phyloP scores from a whole-genome alignment of 306 rosid genomes.

The Carpinus viminea region DNA sequence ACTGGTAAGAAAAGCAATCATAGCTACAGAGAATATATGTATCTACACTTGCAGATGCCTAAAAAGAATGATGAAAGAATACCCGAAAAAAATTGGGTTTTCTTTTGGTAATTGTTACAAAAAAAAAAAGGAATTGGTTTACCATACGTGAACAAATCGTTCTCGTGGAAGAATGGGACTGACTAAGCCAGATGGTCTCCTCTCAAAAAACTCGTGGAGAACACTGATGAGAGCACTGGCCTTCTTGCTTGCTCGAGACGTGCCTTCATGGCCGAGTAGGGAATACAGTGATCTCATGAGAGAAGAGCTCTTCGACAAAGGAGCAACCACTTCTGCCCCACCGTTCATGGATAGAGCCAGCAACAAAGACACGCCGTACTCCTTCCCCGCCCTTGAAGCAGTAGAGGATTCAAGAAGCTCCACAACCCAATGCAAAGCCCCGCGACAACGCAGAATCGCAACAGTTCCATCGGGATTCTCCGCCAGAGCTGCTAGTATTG shows the following conservation, averaged over 20 bases:
- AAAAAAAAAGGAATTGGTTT: conserved; percentile 33
- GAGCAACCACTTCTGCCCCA: conserved; percentile 54
- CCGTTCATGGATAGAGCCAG: conserved; percentile 64
- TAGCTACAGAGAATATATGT: conserved; percentile 20
- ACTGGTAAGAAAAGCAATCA: conserved; percentile 1
- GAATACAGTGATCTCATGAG: conserved; percentile 72
- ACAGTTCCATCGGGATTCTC: conserved; percentile 58
- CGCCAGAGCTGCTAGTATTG: conserved; percentile 62
- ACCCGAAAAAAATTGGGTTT: conserved; percentile 27
- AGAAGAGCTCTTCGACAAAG: conserved; percentile 51
- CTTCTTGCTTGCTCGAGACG: conserved; percentile 60
- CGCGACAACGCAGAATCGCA: conserved; percentile 30
- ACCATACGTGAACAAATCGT: conserved; percentile 59
- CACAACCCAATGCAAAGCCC: conserved; percentile 43
- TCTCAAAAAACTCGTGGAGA: conserved; percentile 66
- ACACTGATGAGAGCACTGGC: conserved; percentile 67
- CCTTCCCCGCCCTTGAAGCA: conserved; percentile 61
- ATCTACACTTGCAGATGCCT: conserved; percentile 36
- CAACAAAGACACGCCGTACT: conserved; percentile 64
- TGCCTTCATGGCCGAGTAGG: conserved; percentile 52
- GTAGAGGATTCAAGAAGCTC: conserved; percentile 48
- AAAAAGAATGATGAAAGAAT: conserved; percentile 31
- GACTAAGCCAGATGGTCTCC: conserved; percentile 50
- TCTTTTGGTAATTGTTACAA: neutral
- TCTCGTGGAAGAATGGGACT: conserved; percentile 50